phyloP scores from a whole-genome alignment of 306 rosid genomes.

The Gastrolobium villosum region DNA sequence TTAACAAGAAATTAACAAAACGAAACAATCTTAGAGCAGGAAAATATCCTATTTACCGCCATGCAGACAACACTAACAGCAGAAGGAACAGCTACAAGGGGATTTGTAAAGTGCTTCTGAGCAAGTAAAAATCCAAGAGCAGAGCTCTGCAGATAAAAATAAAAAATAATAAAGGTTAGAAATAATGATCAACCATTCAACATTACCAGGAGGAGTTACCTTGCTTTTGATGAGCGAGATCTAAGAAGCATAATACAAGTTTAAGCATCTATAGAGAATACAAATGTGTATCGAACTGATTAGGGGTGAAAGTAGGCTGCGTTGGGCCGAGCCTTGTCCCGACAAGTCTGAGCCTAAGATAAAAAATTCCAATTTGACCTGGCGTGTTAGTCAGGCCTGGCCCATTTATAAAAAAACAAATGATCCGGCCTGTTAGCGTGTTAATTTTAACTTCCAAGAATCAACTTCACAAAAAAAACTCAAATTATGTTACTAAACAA shows the following conservation, averaged over 20 bases:
- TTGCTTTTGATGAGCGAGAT: slow-evolving; percentile 4
- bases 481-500: no score
- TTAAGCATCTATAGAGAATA: slow-evolving; percentile 12
- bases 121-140: slow-evolving; percentile 96
- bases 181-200: background rate
- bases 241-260: background rate
- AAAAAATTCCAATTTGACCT: no score
- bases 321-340: no score
- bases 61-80: slow-evolving; percentile 96
- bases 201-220: background rate
- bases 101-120: slow-evolving; percentile 91
- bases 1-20: slow-evolving; percentile 30
- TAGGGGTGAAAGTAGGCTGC: no score
- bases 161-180: slow-evolving; percentile 18
- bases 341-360: no score
- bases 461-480: no score
- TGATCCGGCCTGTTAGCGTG: no score
- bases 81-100: slow-evolving; percentile 93
- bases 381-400: no score
- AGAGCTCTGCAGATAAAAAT: slow-evolving; percentile 71
- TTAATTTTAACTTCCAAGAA: no score
- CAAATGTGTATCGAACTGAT: background rate
- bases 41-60: slow-evolving; percentile 70
- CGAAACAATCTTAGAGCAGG: slow-evolving; percentile 5
- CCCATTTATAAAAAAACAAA: no score